Base-by-base conservation (phyloP, 176 grass and related monocot species). In the Aechmea fasciata region DNA sequence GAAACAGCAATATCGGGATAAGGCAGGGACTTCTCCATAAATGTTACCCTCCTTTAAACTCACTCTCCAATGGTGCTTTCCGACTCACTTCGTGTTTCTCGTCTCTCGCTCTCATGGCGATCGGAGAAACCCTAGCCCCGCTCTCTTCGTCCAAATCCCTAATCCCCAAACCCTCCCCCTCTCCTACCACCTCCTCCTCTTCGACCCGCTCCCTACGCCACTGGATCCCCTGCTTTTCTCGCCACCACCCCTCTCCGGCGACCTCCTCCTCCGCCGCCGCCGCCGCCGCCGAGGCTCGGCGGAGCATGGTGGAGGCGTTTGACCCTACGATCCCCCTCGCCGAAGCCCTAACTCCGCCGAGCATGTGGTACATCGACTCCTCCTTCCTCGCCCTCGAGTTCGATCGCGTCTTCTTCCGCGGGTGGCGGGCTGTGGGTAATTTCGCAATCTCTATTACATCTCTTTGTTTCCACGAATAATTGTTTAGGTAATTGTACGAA, bases 341-440 rank as follows among this genome's bases (percentile, higher is more conserved):
- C 15, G 81, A 83, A 47, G 89, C 84, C 11, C 67, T 77, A 9
- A 92, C 89, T 41, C 94, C 89, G 11, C 94, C 84, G 20, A 87
- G 77, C 74, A 80, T 83, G 15, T 99, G 94, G 87, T 99, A 93
- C 83, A 85, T 79, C 61, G 75, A 99, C 3, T 29, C 63, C 18
- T 77, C 25, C 10, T 84, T 90, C 72, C 83, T 93, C 29, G 70
- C 33, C 20, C 82, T 90, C 74, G 94, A 93, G 77, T 55, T 88
- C 48, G 71, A 99, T 3, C 79, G 82, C 69, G 87, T 93, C 52
- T 93, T 99, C 80, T 82, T 82, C 66, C 77, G 84, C 14, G 87
- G 89, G 11, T 99, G 89, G 94, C 94, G 90, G 50, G 84, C 94
- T 29, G 94, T 99, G 11, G 94, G 89, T 90, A 80, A 74, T 74